Evolutionary conservation across 2,329 filamentous ascomycete genomes (phyloP).

Genomic region (Exophiala sp.): DNA sequence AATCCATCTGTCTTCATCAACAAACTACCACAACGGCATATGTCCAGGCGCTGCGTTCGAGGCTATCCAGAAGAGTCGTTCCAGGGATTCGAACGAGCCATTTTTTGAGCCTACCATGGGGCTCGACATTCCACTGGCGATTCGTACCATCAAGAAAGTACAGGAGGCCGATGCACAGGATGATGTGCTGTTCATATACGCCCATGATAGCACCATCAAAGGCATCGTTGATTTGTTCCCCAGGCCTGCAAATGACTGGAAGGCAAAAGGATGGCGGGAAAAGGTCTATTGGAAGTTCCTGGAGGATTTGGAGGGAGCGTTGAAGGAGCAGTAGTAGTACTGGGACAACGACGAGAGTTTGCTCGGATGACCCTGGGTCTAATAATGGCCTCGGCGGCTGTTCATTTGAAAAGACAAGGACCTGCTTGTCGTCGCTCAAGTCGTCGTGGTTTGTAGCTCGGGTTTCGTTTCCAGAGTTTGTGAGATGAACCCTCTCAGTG

Average conservation of each 20-base stretch:
- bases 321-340: background rate
- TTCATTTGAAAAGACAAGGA: too few species aligned
- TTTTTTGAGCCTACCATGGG: slow-evolving; percentile 30
- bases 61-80: background rate
- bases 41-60: background rate
- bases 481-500: slow-evolving; percentile 77
- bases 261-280: slow-evolving; percentile 12
- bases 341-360: too few species aligned
- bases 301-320: slow-evolving; percentile 14
- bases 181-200: slow-evolving; percentile 29
- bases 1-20: slow-evolving; percentile 6
- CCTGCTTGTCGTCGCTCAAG: slow-evolving; percentile 1
- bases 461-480: slow-evolving; percentile 77
- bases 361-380: too few species aligned
- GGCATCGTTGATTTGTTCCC: slow-evolving; percentile 29
- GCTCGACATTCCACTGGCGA: slow-evolving; percentile 4
- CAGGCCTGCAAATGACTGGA: slow-evolving; percentile 13
- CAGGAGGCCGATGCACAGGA: slow-evolving; percentile 25
- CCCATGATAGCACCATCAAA: slow-evolving; percentile 29
- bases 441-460: slow-evolving; percentile 12
- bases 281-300: slow-evolving; percentile 15
- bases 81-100: background rate
- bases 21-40: background rate
- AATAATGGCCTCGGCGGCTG: too few species aligned
- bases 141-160: slow-evolving; percentile 12